Base-by-base conservation (phyloP, 176 grass and related monocot species). In the Pontederia paniculata region DNA sequence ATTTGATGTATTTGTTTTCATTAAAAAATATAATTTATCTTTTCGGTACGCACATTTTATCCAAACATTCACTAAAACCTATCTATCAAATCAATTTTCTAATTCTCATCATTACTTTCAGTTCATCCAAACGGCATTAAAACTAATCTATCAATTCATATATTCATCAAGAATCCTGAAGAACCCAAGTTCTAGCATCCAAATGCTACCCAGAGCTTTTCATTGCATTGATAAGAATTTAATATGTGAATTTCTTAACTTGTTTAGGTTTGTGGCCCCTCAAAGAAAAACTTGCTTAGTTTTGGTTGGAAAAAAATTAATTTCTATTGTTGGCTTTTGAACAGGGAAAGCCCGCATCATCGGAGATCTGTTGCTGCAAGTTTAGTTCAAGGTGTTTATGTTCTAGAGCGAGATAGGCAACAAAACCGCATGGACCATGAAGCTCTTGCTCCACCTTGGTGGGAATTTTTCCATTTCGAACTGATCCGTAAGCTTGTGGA, bases 361-460 rank as follows among this genome's bases (percentile, higher is more conserved):
- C 62, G 80, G 48, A 87, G 83, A 82, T 90, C 83, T 66, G 80
- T 90, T 62, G 80, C 86, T 54, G 80, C 93, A 62, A 71, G 80
- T 75, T 70, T 97, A 69, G 93, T 91, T 84, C 93, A 97, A 67
- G 86, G 73, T 74, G 83, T 79, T 55, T 97, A 97, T 68, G 63
- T 97, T 18, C 74, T 81, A 66, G 93, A 97, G 74, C 70, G 77
- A 45, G 93, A 91, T 51, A 72, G 86, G 4, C 93, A 97, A 83
- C 74, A 79, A 52, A 82, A 75, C 60, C 74, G 46, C 22, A 72
- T 82, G 59, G 81, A 60, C 75, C 1, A 77, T 41, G 83, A 84
- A 44, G 65, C 77, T 41, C 48, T 81, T 48, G 93, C 69, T 19
- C 77, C 83, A 75, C 80, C 80, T 58, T 97, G 86, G 93, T 97